Percentiles rank a stretch among this genome's conserved stretches.
Evolutionary conservation across 2,329 filamentous ascomycete genomes (phyloP).

Genomic region (Ambrosiella cleistominuta): DNA sequence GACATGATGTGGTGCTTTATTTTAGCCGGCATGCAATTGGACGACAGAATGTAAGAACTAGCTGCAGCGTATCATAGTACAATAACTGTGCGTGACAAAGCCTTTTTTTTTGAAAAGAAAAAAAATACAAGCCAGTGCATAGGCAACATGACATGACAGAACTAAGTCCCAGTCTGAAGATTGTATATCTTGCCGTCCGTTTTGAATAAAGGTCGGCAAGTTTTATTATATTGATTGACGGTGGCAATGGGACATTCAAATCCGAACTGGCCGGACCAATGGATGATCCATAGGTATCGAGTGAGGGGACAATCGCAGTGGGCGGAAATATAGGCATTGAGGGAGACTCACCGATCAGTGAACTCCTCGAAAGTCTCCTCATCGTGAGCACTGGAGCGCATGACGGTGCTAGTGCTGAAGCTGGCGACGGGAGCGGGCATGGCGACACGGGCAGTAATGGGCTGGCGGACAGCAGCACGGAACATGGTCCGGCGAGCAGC

Average conservation of each 20-base stretch:
- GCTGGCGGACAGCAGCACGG: conserved; percentile 44
- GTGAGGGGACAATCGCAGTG: too few relatives aligned
- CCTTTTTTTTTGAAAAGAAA: neutral
- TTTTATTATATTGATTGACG: too few relatives aligned
- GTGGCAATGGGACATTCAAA: too few relatives aligned
- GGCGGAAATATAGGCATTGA: neutral
- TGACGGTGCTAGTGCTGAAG: conserved; percentile 44
- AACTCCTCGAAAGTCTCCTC: conserved; percentile 99
- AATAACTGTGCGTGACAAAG: neutral
- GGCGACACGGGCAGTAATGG: conserved; percentile 37
- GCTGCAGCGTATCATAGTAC: neutral
- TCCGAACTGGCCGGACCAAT: too few relatives aligned
- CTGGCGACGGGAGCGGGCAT: conserved; percentile 29
- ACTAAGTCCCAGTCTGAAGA: neutral
- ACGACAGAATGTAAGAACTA: neutral
- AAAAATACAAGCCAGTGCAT: neutral
- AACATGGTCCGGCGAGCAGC: conserved; percentile 48
- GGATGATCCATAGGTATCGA: too few relatives aligned
- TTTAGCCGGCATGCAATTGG: conserved; percentile 3
- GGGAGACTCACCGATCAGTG: conserved; percentile 55
- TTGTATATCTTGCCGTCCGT: too few relatives aligned
- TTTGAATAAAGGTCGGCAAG: too few relatives aligned
- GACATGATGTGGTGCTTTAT: neutral
- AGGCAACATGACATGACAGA: conserved; percentile 3
- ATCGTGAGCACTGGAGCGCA: conserved; percentile 45